Conservation (phyloP, 148 eudicot species). For the Mesembryanthemum crystallinum region DNA sequence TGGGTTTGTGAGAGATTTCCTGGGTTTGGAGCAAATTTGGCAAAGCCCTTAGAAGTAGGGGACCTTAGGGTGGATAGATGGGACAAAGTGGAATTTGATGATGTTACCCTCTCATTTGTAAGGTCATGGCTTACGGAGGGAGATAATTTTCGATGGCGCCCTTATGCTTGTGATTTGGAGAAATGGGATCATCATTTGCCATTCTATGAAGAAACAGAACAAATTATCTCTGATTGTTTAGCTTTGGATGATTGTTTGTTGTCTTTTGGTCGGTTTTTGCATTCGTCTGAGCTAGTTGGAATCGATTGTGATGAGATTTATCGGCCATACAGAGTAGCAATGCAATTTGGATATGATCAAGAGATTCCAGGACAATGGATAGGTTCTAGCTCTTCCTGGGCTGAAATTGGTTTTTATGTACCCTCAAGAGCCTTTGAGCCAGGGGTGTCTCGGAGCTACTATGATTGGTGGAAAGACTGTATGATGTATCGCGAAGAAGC, state of each 20-base stretch:
- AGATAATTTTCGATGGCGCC: conserved; percentile 36
- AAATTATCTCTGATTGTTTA: conserved; percentile 3
- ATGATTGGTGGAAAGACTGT: conserved; percentile 40
- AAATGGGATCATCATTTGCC: conserved; percentile 31
- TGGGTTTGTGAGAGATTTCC: conserved; percentile 48
- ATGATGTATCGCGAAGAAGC: conserved; percentile 13
- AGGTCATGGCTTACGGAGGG: conserved; percentile 23
- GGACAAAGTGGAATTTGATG: conserved; percentile 26
- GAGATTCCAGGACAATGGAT: conserved; percentile 28
- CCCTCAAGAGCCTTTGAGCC: conserved; percentile 33
- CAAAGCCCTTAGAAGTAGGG: conserved; percentile 27
- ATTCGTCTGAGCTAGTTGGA: conserved; percentile 28
- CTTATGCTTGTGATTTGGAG: conserved; percentile 33
- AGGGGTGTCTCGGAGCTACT: conserved; percentile 30
- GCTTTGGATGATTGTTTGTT: conserved; percentile 29
- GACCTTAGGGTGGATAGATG: conserved; percentile 43
- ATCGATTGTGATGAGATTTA: conserved; percentile 30
- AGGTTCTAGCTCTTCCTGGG: background rate
- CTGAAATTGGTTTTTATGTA: conserved; percentile 25
- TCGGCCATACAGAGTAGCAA: conserved; percentile 44
- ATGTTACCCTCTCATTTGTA: conserved; percentile 12
- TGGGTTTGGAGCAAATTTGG: conserved; percentile 25
- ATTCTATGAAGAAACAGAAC: conserved; percentile 29
- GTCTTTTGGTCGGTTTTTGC: conserved; percentile 33
- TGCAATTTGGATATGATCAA: conserved; percentile 52